Base-by-base conservation (phyloP, 1,284 basidiomycete genomes). In the Tilletiopsis washingtonensis region DNA sequence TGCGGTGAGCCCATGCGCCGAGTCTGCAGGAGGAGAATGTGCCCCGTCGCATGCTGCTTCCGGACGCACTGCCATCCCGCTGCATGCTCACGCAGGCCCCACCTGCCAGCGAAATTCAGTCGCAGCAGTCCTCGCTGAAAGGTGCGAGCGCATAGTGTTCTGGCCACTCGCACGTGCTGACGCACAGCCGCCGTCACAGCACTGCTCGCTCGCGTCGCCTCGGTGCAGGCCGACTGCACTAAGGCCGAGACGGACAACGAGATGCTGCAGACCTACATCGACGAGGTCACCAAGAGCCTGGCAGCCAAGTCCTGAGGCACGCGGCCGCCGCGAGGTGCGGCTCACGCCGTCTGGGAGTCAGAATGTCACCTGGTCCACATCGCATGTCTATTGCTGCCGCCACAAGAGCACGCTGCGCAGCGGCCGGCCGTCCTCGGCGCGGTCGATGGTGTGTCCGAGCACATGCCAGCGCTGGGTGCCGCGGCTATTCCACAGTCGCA, bases 231-330 rank as follows among this genome's bases (percentile, higher is more conserved):
- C 6, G 70, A 73, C 27, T 71, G 69, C 52, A 56, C 47, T 20
- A 69, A 71, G 44, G 62, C 65, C 2, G 70, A 71, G 45, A 59
- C 62, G 7, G 67, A 73, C 45, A 73, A 73, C 51, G 69, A 70
- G 42, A 69, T 67, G 62, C 55, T 73, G 15, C 70, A 71, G 54
- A 62, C 63, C 5, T 73, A 73, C 48, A 66, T 71, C 19, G 70
- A 73, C 44, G 65, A 64, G 38, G 68, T 73, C 44, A 73, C 69
- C 44, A 73, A 71, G 55, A 71, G 63, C 46, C 50, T 73, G n/a
- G 70, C 70, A 6, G 63, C 69, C 0, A 67, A 66, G 43, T 38
- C 25, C 29, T 52, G 36, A 52, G n/a, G n/a, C n/a, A n/a, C n/a
- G n/a, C n/a, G n/a, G n/a, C n/a, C n/a, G n/a, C n/a, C n/a, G n/a